Evolutionary conservation across 495 filamentous ascomycete species (phyloP).

Genomic region (Aspergillus bertholletiae): DNA sequence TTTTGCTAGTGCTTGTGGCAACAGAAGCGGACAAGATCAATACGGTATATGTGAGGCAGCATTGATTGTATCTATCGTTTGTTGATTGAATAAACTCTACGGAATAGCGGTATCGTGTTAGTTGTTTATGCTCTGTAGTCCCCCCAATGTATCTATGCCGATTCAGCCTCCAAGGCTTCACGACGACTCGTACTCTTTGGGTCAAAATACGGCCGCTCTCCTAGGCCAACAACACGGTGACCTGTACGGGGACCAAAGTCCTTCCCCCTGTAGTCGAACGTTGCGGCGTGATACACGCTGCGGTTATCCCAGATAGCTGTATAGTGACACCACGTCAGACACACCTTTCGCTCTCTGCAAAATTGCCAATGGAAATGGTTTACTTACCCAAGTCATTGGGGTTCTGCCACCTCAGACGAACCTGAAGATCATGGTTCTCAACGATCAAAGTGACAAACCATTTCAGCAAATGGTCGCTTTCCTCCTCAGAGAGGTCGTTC

Average conservation of each 20-base stretch:
- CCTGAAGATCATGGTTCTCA: constrained; percentile 80
- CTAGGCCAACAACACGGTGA: constrained; percentile 60
- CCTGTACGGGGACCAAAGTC: constrained; percentile 55
- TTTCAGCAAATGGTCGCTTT: constrained; percentile 58
- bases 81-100: too few relatives aligned
- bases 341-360: neutral
- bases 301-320: constrained; percentile 82
- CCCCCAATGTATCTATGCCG: neutral
- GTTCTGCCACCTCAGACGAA: constrained; percentile 61
- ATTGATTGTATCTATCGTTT: too few relatives aligned
- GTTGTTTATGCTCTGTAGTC: too few relatives aligned
- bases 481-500: constrained; percentile 62
- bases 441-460: constrained; percentile 62
- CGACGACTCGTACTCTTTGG: constrained; percentile 38
- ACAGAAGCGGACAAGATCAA: too few relatives aligned
- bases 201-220: constrained; percentile 68
- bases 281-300: constrained; percentile 66
- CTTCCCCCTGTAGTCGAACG: constrained; percentile 65
- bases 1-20: too few relatives aligned
- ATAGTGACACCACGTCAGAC: neutral
- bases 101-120: too few relatives aligned
- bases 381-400: constrained; percentile 49
- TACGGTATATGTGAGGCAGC: too few relatives aligned
- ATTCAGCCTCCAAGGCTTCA: constrained; percentile 33
- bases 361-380: neutral